A percentile compares a stretch with the other conserved stretches of the same genome.
phyloP scores from a whole-genome alignment of 306 rosid species.

The Casuarina equisetifolia region DNA sequence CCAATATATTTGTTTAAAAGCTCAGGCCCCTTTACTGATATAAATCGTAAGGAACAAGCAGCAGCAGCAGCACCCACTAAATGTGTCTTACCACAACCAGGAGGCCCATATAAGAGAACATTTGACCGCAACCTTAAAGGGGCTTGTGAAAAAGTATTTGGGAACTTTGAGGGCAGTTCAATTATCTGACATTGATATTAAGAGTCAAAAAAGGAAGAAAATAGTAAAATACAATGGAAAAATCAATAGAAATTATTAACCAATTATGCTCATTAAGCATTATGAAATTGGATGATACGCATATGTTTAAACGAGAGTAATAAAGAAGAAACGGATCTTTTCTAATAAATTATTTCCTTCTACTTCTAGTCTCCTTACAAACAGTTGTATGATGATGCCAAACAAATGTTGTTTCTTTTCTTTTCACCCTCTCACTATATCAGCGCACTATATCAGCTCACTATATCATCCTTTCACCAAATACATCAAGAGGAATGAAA shows the following conservation, averaged over 20 bases:
- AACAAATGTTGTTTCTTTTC: not conserved
- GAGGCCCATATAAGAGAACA: slow-evolving; percentile 92
- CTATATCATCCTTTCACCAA: not conserved
- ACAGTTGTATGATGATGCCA: not conserved
- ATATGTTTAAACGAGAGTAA: not conserved
- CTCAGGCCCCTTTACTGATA: slow-evolving; percentile 94
- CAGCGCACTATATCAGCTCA: not conserved
- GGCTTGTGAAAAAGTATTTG: slow-evolving; percentile 81
- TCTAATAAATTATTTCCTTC: not conserved
- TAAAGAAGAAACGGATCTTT: not conserved
- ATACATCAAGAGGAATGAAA: not conserved
- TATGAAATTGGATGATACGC: not conserved
- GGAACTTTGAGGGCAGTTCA: slow-evolving; percentile 90
- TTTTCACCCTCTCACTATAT: not conserved
- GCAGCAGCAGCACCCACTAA: slow-evolving; percentile 96
- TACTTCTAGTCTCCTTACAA: not conserved
- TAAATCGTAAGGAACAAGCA: slow-evolving; percentile 87
- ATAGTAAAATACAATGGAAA: not conserved
- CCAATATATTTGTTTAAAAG: slow-evolving; percentile 93
- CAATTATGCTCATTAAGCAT: not conserved
- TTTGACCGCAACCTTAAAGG: slow-evolving; percentile 94
- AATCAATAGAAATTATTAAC: not conserved
- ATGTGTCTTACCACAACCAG: slow-evolving; percentile 98
- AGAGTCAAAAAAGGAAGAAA: not conserved
- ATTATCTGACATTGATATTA: slow-evolving; percentile 62